Base-by-base conservation (phyloP, 148 eudicot species). In the Bassia scoparia region DNA sequence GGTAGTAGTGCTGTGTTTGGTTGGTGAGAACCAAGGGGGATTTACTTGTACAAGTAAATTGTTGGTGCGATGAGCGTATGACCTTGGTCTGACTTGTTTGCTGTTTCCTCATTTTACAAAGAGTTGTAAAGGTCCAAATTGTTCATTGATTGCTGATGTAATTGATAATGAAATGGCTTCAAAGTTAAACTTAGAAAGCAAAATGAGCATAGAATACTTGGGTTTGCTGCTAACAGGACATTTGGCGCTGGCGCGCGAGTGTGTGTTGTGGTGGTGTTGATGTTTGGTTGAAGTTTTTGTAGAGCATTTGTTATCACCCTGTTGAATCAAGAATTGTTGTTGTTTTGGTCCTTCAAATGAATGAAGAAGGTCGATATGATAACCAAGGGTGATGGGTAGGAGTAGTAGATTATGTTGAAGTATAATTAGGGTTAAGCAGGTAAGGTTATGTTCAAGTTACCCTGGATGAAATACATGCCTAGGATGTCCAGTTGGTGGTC, bases 1-100 rank as follows among this genome's bases (percentile, higher is more conserved):
- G 50, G 23, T 61, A n/a, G 50, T 38, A 69, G 27, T 64, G 56
- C 21, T 60, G 34, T 44, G 35, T 60, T 77, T 74, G 62, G 68
- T 58, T 78, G 67, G 67, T 64, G 61, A 56, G 38, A 72, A 74
- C 16, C 11, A 13, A 38, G 56, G 71, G 41, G 71, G 56, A 56
- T 29, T 74, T 73, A 33, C n/a, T 23, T 69, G 21, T 53, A 24
- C 21, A n/a, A 48, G 56, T 48, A n/a, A 35, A 21, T n/a, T 29
- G 7, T 49, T 49, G 53, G 53, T 49, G 53, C 53, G 21, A 41
- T 41, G 46, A 41, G 1, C 6, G 60, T 72, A 41, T 41, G 46
- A 41, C 6, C 6, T 72, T 72, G 61, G 72, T 44, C 44, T 69
- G 61, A 52, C 44, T 69, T 69, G 74, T 35, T 55, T 37, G 46